Evolutionary conservation across 148 eudicot genomes (phyloP), one percentile per base, ranked within the genome.

Genomic region (Rhododendron molle): DNA sequence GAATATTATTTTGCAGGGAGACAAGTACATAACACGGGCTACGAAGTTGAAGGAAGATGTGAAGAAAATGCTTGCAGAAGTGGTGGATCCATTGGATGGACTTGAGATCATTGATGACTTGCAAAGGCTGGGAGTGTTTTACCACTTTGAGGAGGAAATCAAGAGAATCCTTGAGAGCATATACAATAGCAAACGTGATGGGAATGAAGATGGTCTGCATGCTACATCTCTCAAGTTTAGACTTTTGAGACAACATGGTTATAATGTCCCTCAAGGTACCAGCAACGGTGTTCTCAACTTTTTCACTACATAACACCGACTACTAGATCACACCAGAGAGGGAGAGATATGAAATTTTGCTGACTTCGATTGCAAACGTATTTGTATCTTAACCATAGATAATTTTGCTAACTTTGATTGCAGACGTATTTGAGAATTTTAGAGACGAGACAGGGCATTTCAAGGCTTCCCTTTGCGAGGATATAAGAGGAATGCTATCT

Each of bases 211-310:
- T 26, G 89, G 79, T 43, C 58, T 85, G 85, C 44, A 80, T 67
- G 74, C 85, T 3, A 83, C 84, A 30, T 81, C 88, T 20, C 85
- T 83, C 20, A 54, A 58, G 16, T 87, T 87, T 82, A 87, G 91
- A 79, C 89, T 89, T 58, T 79, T 89, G 28, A 77, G 91, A 12
- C 87, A 87, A 67, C 89, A 89, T 43, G 88, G 85, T 9, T 82
- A 78, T 54, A 20, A 34, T 28, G 78, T 85, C 47, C 69, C 86
- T 67, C 86, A 85, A 87, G 91, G 91, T 87, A 79, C 56, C 7
- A 14, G 26, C 28, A 23, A 23, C 28, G 3, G n/a, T 62, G 0
- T 62, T 4, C 26, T 56, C 23, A 56, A 56, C 28, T 62, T 62
- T 2, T 62, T 62, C 14, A 12, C 52, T 2, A 12, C 8, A 15